phyloP scores from a whole-genome alignment of 2,329 filamentous ascomycete genomes.

The Phialocephala sp. region DNA sequence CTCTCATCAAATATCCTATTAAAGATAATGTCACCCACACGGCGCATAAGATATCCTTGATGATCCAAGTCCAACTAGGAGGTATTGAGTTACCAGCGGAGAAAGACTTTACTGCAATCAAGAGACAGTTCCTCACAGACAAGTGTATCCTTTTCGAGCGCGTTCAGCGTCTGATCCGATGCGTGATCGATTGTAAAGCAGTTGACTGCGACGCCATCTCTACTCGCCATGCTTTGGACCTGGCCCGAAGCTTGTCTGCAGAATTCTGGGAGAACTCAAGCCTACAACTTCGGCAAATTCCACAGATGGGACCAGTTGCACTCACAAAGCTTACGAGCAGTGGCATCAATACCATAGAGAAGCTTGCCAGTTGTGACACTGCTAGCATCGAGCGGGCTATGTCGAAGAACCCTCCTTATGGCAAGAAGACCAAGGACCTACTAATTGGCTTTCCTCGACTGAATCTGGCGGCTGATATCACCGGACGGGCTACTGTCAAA shows the following conservation, averaged over 20 bases:
- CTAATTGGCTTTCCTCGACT: constrained; percentile 73
- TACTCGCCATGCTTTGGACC: constrained; percentile 72
- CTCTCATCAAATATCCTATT: constrained; percentile 72
- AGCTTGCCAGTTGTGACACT: constrained; percentile 70
- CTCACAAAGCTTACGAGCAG: constrained; percentile 74
- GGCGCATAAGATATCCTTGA: constrained; percentile 77
- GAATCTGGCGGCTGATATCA: constrained; percentile 47
- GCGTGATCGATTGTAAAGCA: constrained; percentile 75
- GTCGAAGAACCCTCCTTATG: constrained; percentile 83
- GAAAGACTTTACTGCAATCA: constrained; percentile 59
- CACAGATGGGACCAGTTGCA: constrained; percentile 76
- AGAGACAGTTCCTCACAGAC: constrained; percentile 64
- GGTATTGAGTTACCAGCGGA: constrained; percentile 65
- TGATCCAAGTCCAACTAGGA: constrained; percentile 78
- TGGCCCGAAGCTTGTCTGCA: constrained; percentile 78
- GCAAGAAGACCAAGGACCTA: constrained; percentile 68
- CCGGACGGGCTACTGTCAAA: constrained; percentile 39
- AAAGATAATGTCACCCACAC: constrained; percentile 68
- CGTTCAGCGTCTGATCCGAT: constrained; percentile 72
- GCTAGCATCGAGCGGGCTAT: constrained; percentile 78
- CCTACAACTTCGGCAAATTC: constrained; percentile 82
- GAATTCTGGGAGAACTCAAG: constrained; percentile 78
- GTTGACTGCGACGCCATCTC: constrained; percentile 66
- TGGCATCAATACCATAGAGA: constrained; percentile 73
- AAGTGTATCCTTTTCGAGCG: constrained; percentile 70